A percentile compares a stretch with the other conserved stretches of the same genome.
phyloP scores from a whole-genome alignment of 2,329 filamentous ascomycete genomes.

The Alternaria postmessia region DNA sequence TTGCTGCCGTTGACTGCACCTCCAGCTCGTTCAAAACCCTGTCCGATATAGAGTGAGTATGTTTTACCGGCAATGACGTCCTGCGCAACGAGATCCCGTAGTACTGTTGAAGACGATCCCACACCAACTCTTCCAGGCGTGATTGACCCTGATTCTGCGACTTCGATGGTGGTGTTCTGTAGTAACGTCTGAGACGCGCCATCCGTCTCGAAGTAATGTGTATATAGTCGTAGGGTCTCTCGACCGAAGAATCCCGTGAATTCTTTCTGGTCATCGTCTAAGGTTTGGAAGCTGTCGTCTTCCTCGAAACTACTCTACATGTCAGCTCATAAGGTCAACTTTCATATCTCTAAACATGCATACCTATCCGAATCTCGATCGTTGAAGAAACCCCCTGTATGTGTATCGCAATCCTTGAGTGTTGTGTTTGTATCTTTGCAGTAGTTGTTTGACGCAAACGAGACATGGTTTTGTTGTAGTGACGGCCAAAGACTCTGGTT shows the following conservation, averaged over 20 bases:
- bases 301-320: constrained; percentile 31
- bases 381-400: constrained; percentile 48
- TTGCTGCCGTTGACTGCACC: constrained; percentile 55
- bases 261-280: constrained; percentile 33
- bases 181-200: constrained; percentile 48
- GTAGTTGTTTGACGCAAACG: constrained; percentile 47
- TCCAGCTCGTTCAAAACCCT: constrained; percentile 52
- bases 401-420: constrained; percentile 41
- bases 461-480: constrained; percentile 53
- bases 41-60: constrained; percentile 55
- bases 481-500: constrained; percentile 57
- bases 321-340: constrained; percentile 19
- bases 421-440: constrained; percentile 47
- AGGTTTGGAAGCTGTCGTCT: constrained; percentile 31
- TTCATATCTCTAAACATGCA: constrained; percentile 6
- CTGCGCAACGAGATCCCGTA: constrained; percentile 47
- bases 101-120: constrained; percentile 51
- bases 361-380: constrained; percentile 44
- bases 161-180: constrained; percentile 45
- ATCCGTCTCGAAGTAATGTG: constrained; percentile 52
- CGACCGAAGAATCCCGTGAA: constrained; percentile 42
- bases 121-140: constrained; percentile 51
- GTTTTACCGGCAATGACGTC: constrained; percentile 52
- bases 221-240: constrained; percentile 51
- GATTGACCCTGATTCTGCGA: constrained; percentile 43